Evolutionary conservation across 345 rosid genomes (phyloP).

Genomic region (Syzygium grande): DNA sequence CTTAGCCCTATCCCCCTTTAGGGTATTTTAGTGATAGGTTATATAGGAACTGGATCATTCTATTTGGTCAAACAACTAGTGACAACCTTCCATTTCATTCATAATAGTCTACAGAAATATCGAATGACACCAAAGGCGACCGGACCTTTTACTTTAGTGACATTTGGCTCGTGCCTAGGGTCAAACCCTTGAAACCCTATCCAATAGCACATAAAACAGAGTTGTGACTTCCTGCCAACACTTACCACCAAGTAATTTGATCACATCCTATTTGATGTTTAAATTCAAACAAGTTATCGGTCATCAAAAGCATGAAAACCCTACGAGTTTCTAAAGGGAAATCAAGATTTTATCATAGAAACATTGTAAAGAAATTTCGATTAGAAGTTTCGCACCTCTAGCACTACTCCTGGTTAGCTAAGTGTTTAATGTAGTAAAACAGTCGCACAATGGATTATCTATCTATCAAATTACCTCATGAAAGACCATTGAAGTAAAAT

Average conservation of each 20-base stretch:
- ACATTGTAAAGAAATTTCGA: neutral
- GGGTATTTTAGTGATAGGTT: no score
- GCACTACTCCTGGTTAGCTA: neutral
- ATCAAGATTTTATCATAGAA: neutral
- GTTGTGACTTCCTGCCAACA: neutral
- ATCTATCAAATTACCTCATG: neutral
- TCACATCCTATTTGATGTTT: neutral
- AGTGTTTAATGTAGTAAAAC: neutral
- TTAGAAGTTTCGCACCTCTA: neutral
- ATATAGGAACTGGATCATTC: no score
- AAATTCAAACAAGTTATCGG: neutral
- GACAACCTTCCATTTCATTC: no score
- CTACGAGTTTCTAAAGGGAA: neutral
- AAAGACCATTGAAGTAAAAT: neutral
- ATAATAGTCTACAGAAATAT: no score
- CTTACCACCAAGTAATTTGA: neutral
- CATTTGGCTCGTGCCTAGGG: no score
- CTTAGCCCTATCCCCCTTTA: no score
- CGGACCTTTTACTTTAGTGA: no score
- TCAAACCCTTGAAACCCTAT: no score
- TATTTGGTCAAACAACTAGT: no score
- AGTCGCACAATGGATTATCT: neutral
- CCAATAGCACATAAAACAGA: no score
- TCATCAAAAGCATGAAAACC: neutral
- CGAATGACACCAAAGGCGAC: no score